Evolutionary conservation across 805 yeast genomes (phyloP), one percentile per base, ranked within the genome.

Genomic region (Ogataea salicorniae): DNA sequence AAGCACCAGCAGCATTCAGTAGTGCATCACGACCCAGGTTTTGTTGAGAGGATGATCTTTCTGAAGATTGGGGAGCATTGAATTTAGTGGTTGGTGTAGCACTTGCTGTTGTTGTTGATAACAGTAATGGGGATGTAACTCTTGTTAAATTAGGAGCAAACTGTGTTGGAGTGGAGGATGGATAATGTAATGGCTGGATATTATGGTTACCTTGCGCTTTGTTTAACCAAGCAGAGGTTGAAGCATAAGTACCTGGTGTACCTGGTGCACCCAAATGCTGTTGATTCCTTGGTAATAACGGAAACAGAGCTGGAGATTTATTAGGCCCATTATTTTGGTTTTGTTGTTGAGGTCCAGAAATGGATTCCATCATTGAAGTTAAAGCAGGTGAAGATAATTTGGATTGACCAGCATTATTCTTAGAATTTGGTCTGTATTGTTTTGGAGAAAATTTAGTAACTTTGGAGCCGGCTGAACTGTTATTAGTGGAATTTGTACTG

Each of bases 151-250:
- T 82, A 0, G 84, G 80, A 31, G 84, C 86, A 71, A 80, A 83
- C 57, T 81, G 86, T 2, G 86, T 77, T 15, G 88, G 88, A 2
- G 86, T 81, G 0, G 85, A 80, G 4, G 80, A 71, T 6, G 88
- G 88, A 58, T 81, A 81, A 62, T 81, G 83, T 38, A 79, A 63
- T 18, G 83, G 81, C 59, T 79, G 83, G 17, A 76, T 78, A 33
- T 52, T 49, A 39, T 48, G 50, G 34, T 51, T 51, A 17, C 57
- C 59, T 46, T 61, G 66, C 14, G 53, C 49, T 46, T 62, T 63
- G 38, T 54, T 59, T 33, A 59, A 43, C 65, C 65, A 58, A 15
- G 60, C 57, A 43, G 56, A 52, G 17, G 63, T 59, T 6, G 62
- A 48, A 11, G 64, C 63, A 48, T 52, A 62, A 0, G 63, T 50